These are phyloP conservation scores for Metarhizium sp. DNA, from an alignment of 2,329 filamentous ascomycete species.

Conservation along the genomic window DNA sequence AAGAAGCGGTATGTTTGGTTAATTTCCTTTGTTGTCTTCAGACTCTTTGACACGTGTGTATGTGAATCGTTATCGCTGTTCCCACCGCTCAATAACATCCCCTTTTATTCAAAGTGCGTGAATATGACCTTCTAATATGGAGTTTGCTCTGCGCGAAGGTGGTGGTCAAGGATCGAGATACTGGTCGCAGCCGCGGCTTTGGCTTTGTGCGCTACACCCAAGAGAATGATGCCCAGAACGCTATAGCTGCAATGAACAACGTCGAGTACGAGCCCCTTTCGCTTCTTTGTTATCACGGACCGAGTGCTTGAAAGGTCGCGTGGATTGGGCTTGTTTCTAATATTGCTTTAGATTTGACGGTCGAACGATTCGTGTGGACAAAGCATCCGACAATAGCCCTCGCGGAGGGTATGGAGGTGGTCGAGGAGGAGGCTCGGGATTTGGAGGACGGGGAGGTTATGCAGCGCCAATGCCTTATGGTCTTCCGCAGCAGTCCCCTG, in stretches of 20 bases:
- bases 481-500: constrained; percentile 26
- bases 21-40: constrained; percentile 1
- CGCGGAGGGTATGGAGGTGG: constrained; percentile 35
- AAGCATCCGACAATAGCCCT: constrained; percentile 72
- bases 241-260: constrained; percentile 76
- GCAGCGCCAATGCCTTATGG: constrained; percentile 29
- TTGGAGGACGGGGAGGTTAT: constrained; percentile 37
- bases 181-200: constrained; percentile 91
- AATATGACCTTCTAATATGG: constrained; percentile 11
- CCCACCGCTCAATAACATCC: not conserved
- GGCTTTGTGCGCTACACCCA: constrained; percentile 87
- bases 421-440: constrained; percentile 28
- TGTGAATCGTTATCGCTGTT: not conserved
- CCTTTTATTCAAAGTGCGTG: constrained; percentile 5
- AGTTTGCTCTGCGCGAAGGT: constrained; percentile 46
- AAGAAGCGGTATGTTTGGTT: constrained; percentile 75
- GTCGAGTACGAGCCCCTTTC: constrained; percentile 58
- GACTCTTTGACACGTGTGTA: not conserved
- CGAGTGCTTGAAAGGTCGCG: constrained; percentile 2
- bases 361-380: constrained; percentile 89
- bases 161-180: constrained; percentile 96
- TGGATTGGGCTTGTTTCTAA: constrained; percentile 4
- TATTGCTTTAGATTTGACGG: constrained; percentile 67
- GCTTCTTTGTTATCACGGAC: constrained; percentile 12
- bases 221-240: constrained; percentile 66